Evolutionary conservation across 2,329 filamentous ascomycete species (phyloP), one percentile per base, ranked within the genome.

Genomic region (Trichophyton rubrum): DNA sequence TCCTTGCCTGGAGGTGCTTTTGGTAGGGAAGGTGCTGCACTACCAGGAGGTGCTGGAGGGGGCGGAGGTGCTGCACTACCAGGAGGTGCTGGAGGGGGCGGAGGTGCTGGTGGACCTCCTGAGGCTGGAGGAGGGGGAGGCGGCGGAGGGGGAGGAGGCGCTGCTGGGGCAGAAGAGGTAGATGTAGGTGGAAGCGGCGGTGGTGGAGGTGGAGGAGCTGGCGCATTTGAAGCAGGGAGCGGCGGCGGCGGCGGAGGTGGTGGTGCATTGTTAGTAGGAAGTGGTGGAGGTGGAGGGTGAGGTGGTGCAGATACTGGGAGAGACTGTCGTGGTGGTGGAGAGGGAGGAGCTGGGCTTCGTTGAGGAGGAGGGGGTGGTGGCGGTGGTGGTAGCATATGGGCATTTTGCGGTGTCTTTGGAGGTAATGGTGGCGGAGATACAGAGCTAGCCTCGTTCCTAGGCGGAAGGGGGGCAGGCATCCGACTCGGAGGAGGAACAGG

Each of bases 401-500:
- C 58, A 22, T 75, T 75, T 58, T 79, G 71, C 1, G 81, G 82
- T 13, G 82, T 80, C 27, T 79, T 72, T 58, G 79, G 78, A 57
- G 80, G 78, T 41, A 79, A 75, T 60, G 65, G 56, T 35, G 69
- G 64, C 9, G 69, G 67, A 64, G 78, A 78, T 1, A 76, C 75
- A 9, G 78, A 77, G 55, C 78, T 72, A 41, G 43, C 71, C 41
- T 72, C 66, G 61, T 69, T 64, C 60, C 65, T 65, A n/a, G 68
- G 65, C 30, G 69, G 65, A 43, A 68, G 71, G 11, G 66, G 68
- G 13, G 71, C 68, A 41, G 85, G 78, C 33, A 83, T 84, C 65
- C 88, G 84, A 70, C 80, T 85, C 41, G 88, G 88, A 24, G 89
- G 86, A 57, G 87, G 85, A n/a, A 89, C 88, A 43, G 88, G 86